A percentile compares a stretch with the other conserved stretches of the same genome.
These are phyloP conservation scores for Hansenula sp. DNA, from an alignment of 1,139 yeast genomes.

Conservation along the genomic window DNA sequence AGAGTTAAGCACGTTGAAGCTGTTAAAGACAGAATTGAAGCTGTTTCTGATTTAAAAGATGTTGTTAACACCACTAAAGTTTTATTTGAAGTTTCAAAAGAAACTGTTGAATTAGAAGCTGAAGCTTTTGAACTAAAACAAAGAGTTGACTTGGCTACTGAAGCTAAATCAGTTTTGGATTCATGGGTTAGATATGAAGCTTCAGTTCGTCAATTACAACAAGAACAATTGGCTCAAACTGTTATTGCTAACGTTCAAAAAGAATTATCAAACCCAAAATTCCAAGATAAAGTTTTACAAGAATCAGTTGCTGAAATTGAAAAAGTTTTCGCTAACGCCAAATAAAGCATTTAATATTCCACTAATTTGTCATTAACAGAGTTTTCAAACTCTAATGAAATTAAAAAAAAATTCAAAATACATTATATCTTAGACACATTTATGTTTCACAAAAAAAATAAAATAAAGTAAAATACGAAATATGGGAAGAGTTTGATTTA, in stretches of 20 bases:
- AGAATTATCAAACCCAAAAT: constrained; percentile 81
- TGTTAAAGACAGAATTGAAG: constrained; percentile 85
- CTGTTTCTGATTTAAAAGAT: constrained; percentile 85
- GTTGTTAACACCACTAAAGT: constrained; percentile 90
- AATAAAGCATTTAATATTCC: constrained; percentile 9
- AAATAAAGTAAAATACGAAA: not conserved
- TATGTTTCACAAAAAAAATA: not conserved
- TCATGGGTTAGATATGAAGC: constrained; percentile 99
- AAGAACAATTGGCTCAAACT: constrained; percentile 80
- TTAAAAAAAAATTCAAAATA: not conserved
- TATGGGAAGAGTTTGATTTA: not conserved
- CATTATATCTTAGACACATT: not conserved
- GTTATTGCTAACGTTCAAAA: constrained; percentile 86
- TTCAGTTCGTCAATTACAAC: constrained; percentile 94
- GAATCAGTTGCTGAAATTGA: constrained; percentile 93
- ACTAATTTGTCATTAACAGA: not conserved
- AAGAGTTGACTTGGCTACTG: constrained; percentile 77
- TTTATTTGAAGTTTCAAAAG: constrained; percentile 90
- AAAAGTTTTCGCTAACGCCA: constrained; percentile 54
- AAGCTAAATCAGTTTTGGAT: constrained; percentile 93
- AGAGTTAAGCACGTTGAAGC: constrained; percentile 89
- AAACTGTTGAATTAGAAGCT: constrained; percentile 94
- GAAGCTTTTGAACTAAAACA: constrained; percentile 91
- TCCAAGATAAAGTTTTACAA: constrained; percentile 88
- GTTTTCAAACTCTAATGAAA: no score